Evolutionary conservation across 106 monocot genomes (phyloP).

Genomic region (Xerophyta viscosa): DNA sequence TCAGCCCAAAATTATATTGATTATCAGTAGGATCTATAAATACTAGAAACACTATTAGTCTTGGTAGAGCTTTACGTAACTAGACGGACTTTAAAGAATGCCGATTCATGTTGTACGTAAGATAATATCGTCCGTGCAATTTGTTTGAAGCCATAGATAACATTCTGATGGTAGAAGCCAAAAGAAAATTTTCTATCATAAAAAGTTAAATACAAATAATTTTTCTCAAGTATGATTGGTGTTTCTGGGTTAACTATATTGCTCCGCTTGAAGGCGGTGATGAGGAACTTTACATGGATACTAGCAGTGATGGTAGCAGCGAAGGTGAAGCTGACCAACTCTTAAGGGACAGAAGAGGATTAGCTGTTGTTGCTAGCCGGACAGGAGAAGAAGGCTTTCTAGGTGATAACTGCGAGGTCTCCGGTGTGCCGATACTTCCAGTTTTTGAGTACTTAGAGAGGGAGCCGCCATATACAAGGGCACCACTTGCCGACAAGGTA

Average conservation of each 20-base stretch:
- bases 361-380: constrained; percentile 12
- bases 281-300: constrained; percentile 40
- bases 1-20: too few relatives aligned
- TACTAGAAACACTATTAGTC: too few relatives aligned
- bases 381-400: constrained; percentile 24
- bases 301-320: constrained; percentile 60
- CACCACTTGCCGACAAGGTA: constrained; percentile 81
- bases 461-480: constrained; percentile 64
- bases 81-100: too few relatives aligned
- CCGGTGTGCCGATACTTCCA: constrained; percentile 22
- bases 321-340: constrained; percentile 27
- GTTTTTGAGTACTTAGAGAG: constrained; percentile 74
- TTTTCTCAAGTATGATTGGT: background rate
- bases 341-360: constrained; percentile 14
- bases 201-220: background rate
- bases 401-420: constrained; percentile 32
- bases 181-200: background rate
- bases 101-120: too few relatives aligned
- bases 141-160: too few relatives aligned
- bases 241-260: background rate
- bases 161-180: too few relatives aligned
- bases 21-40: too few relatives aligned
- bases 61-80: too few relatives aligned
- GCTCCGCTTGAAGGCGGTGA: constrained; percentile 38
- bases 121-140: too few relatives aligned